Evolutionary conservation across 345 rosid genomes (phyloP), one percentile per base, ranked within the genome.

Genomic region (Eucalyptus regnans): DNA sequence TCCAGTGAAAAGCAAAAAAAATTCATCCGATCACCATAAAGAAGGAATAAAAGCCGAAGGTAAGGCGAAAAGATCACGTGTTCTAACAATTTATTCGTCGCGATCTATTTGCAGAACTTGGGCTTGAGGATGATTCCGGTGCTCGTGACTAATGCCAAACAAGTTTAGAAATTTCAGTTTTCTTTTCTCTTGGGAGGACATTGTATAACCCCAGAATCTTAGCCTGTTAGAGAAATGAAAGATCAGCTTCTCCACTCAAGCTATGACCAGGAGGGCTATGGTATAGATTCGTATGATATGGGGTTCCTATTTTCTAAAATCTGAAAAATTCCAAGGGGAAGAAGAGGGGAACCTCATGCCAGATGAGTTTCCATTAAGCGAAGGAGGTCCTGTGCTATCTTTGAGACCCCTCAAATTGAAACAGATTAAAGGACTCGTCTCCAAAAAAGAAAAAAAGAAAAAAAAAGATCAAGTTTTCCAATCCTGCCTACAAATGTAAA

Each of bases 381-480:
- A 76, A 37, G 48, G 1, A 11, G 48, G 29, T 20, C 27, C 43
- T 20, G 83, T 20, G 15, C 83, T 41, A 76, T 76, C 83, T 20
- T 76, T 76, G 20, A 10, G 83, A 41, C 29, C 27, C 27, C 48
- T 76, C 83, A 18, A 18, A 37, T 76, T 11, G 48, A 76, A 33
- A 37, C 8, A 7, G 41, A 76, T 76, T 37, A 76, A 20, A 41
- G 22, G 43, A 10, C 27, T 71, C 22, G 14, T 71, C 81, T 20
- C 4, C 81, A 9, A 20, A 52, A 52, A 52, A 1, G 17, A 0
- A 17, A 52, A 16, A 1, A 0, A 0, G 12, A 12, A 17, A 16
- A n/a, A n/a, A n/a, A n/a, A 76, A 71, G 83, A 76, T 76, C 46
- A 20, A 76, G 43, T 76, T 37, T 76, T 76, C 48, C 83, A 37